These are phyloP conservation scores for Houttuynia cordata DNA, from an alignment of 164 flowering plant genomes.

Conservation along the genomic window DNA sequence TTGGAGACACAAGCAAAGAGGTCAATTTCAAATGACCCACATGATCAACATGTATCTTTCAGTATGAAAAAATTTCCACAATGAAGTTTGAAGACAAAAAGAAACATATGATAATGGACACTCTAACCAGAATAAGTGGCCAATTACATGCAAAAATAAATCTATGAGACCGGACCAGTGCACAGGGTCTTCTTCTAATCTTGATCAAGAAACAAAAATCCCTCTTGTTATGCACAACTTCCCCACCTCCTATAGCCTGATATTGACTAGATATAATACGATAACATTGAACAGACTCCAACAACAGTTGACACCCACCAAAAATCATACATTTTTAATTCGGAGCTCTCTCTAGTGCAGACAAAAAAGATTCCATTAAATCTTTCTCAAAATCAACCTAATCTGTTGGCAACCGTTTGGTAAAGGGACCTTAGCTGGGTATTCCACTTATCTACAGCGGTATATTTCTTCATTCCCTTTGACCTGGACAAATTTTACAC, in stretches of 20 bases:
- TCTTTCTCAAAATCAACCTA: constrained; percentile 23
- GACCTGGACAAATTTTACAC: constrained; percentile 35
- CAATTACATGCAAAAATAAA: no score
- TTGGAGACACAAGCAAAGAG: no score
- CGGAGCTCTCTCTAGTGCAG: background rate
- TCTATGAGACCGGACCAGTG: background rate
- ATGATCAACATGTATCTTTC: no score
- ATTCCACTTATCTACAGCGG: constrained; percentile 97
- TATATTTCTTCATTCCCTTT: constrained; percentile 85
- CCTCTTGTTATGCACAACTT: constrained; percentile 8
- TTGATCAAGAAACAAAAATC: background rate
- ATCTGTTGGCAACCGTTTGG: constrained; percentile 63
- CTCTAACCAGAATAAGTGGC: no score
- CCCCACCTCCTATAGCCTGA: background rate
- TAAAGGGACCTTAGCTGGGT: constrained; percentile 73
- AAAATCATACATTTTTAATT: background rate
- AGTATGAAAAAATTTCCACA: background rate
- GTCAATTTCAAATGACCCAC: no score
- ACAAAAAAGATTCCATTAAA: background rate
- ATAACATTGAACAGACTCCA: background rate
- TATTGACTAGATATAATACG: background rate
- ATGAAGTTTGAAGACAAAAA: background rate
- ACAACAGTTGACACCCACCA: background rate
- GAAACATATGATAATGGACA: no score
- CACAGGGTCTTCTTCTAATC: no score